Conservation (phyloP, 768 basidiomycete genomes). For the Trametes gibbosa region DNA sequence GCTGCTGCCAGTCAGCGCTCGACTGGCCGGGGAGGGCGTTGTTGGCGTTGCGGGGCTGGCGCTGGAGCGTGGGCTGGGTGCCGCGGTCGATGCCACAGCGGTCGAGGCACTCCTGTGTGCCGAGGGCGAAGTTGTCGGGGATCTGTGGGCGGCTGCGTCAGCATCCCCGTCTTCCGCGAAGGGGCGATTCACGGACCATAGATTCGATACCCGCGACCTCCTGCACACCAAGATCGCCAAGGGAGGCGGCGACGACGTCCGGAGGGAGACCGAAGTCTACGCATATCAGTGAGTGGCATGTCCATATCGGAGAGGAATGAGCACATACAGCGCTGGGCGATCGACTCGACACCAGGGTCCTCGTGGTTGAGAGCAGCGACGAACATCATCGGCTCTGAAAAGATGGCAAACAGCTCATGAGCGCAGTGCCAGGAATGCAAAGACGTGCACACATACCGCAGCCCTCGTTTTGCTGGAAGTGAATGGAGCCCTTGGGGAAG, state of each 20-base stretch:
- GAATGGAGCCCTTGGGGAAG: constrained; percentile 30
- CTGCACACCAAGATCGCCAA: constrained; percentile 30
- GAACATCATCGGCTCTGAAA: constrained; percentile 26
- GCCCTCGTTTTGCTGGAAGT: constrained; percentile 29
- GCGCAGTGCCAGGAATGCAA: neutral
- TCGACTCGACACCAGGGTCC: constrained; percentile 26
- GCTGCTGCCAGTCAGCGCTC: neutral
- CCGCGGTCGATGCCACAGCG: constrained; percentile 27
- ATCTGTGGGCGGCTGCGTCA: constrained; percentile 18
- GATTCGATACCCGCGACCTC: constrained; percentile 26
- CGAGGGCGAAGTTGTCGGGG: constrained; percentile 32
- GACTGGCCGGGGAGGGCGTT: constrained; percentile 25
- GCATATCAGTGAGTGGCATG: too few relatives aligned
- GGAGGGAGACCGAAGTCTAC: constrained; percentile 31
- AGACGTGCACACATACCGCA: constrained; percentile 14
- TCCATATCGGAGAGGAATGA: too few relatives aligned
- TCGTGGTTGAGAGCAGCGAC: constrained; percentile 30
- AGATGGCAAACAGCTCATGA: neutral
- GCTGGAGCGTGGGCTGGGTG: constrained; percentile 28
- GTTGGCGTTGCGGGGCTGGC: constrained; percentile 26
- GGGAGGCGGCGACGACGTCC: constrained; percentile 28
- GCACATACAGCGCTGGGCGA: constrained; percentile 31
- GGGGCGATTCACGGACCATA: constrained; percentile 12
- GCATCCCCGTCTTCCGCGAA: neutral
- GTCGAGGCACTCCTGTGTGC: constrained; percentile 27